Base-by-base conservation (phyloP, 2,329 filamentous ascomycete species). In the Penicillium palitans region DNA sequence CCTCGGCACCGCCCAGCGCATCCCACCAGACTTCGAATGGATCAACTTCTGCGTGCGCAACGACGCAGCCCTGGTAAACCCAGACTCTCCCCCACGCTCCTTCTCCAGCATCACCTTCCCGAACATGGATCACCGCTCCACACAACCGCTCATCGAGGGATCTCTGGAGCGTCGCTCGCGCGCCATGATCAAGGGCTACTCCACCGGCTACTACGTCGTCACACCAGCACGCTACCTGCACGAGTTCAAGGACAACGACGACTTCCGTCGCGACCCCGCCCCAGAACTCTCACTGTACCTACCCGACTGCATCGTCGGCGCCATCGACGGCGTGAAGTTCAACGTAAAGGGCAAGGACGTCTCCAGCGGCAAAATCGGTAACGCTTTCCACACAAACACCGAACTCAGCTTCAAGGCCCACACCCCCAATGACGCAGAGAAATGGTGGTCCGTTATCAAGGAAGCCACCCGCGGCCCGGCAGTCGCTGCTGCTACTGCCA, bases 261-360 rank as follows among this genome's bases (percentile, higher is more conserved):
- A 87, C 68, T 83, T 85, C 70, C 79, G 78, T 57, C 81, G 68
- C 44, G 75, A 78, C n/a, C 76, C 77, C 7, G 82, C 84, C 57
- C 93, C 95, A 0, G 93, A 99, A 73, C 81, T 95, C 41, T 95
- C 90, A 15, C 86, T 99, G 65, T 98, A 93, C 76, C 86, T 99
- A 1, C 93, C 95, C 12, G 95, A 99, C 68, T 96, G 93, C 67
- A 77, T 88, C 46, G 84, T 98, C 57, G 91, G 92, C 58, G 83
- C 80, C 24, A 75, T 86, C 31, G 87, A 82, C 64, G 92, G 90
- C 54, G 84, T 88, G 60, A 97, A 96, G 77, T 98, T 99, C 83
- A 91, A 87, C 70, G 83, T 99, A 75, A 96, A 96, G 80, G 95
- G 95, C 75, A 98, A 98, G 77, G 93, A 99, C 73, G 86, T 88